Conservation (phyloP, 768 basidiomycete genomes). For the Serendipita indica region DNA sequence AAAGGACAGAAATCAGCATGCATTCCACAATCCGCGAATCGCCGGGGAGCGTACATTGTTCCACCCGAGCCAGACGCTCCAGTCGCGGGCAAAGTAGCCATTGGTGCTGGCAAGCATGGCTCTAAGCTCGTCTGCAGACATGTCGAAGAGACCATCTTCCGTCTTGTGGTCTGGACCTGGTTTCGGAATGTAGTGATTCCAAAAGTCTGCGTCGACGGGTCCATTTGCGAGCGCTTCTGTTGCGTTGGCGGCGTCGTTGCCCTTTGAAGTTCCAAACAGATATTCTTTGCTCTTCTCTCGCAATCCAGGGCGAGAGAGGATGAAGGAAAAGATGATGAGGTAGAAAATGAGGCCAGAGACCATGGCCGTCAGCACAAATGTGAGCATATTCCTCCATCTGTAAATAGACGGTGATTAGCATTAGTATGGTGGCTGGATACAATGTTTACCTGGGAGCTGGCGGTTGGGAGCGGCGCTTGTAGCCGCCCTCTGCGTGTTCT, state of each 20-base stretch:
- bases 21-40: background rate
- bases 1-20: background rate
- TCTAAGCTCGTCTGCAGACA: conserved; percentile 23
- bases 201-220: background rate
- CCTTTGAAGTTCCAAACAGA: conserved; percentile 10
- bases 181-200: background rate
- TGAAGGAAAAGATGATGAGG: conserved; percentile 12
- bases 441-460: too few relatives aligned
- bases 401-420: too few relatives aligned
- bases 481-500: background rate
- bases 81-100: conserved; percentile 33
- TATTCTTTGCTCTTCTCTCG: conserved; percentile 9
- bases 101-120: conserved; percentile 25
- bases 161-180: background rate
- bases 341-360: conserved; percentile 15
- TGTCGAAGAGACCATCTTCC: conserved; percentile 14
- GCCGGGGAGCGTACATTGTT: conserved; percentile 28
- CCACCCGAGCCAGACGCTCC: conserved; percentile 32
- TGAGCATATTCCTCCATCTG: background rate
- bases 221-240: background rate
- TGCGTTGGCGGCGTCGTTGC: background rate
- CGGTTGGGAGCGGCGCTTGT: background rate
- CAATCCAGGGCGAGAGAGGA: background rate
- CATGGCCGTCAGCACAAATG: conserved; percentile 14
- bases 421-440: too few relatives aligned